Evolutionary conservation across 2,329 filamentous ascomycete genomes (phyloP), one percentile per base, ranked within the genome.

Genomic region (Hymenoscyphus repandus): DNA sequence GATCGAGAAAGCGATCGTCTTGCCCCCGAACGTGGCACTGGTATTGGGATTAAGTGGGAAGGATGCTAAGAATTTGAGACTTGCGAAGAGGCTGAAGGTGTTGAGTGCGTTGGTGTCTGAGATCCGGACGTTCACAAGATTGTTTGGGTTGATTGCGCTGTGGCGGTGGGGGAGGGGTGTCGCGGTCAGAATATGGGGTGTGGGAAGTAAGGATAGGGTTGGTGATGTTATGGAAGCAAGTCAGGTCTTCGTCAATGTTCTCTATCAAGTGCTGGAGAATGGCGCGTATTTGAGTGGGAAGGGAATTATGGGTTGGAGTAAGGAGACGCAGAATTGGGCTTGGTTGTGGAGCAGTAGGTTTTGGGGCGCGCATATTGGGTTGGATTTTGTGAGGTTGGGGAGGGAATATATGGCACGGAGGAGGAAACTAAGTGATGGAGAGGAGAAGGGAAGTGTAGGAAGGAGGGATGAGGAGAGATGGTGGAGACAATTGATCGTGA

Each of bases 201-300:
- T 55, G 54, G 62, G 58, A 0, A 68, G 66, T 2, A 60, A 68
- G 5, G 79, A 79, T 61, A 65, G 62, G 2, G 58, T 71, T 41
- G 70, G 75, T 56, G 74, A 69, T 58, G 55, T 65, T 15, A 71
- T 96, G 41, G 79, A 80, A 18, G 85, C 82, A 68, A 72, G 78
- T 6, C 87, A 93, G 67, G 79, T 96, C 17, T 57, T 76, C 10
- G 75, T 81, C 10, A 86, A 87, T 67, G 69, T 86, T 9, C 66
- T 73, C 9, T 95, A 87, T 72, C 90, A 96, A 70, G 71, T 80
- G 1, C 75, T 92, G 37, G 93, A 99, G 74, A 96, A 96, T 70
- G 77, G 79, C 36, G 86, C 86, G 13, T 95, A 86, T 72, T 77
- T 97, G 34, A 77, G 83, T 2, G 74, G 75, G 53, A 90, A 90